Evolutionary conservation across 192 early-diverging fungal species (phyloP), one percentile per base, ranked within the genome.

Genomic region (Tieghemiomyces parasiticus): DNA sequence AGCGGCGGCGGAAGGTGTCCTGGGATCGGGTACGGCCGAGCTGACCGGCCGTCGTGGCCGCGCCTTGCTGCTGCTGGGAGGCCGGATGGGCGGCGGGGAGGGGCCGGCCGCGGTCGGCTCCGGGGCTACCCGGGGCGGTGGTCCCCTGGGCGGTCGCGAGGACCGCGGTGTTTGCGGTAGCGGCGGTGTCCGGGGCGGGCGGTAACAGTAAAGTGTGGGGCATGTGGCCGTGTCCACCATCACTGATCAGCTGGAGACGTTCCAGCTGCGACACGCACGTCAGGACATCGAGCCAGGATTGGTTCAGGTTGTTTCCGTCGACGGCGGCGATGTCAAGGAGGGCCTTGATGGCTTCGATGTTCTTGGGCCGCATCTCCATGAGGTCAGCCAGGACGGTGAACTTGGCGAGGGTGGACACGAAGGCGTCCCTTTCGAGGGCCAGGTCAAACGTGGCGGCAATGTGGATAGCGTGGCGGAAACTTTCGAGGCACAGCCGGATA

Each of bases 381-480:
- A 92, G 65, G 60, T 91, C 86, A 45, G 84, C 79, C 65, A 96
- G 74, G 62, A 81, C 83, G 2, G 93, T 93, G 59, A 96, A 82
- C 68, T 91, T 90, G 44, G 86, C 73, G 64, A 96, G 71, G 12
- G 90, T 90, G 19, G 89, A 88, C 19, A 95, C 88, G 78, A 93
- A 95, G 8, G 93, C 90, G 62, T 91, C 81, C 14, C 89, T 73
- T 69, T 94, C 91, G 35, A 92, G 78, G 52, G 91, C 85, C 80
- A 96, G 80, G 53, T 86, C 81, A 76, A 93, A 96, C 3, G 85
- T 67, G 60, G 86, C 81, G 4, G 90, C 72, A 49, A 95, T 69
- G 28, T 82, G 84, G 60, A 96, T 93, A 1, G 85, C 81, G 34
- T 78, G 69, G 42, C 86, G 81, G 64, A 94, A 88, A 0, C 89